These are phyloP conservation scores for Evernia prunastri DNA, from an alignment of 495 filamentous ascomycete species.

Conservation along the genomic window DNA sequence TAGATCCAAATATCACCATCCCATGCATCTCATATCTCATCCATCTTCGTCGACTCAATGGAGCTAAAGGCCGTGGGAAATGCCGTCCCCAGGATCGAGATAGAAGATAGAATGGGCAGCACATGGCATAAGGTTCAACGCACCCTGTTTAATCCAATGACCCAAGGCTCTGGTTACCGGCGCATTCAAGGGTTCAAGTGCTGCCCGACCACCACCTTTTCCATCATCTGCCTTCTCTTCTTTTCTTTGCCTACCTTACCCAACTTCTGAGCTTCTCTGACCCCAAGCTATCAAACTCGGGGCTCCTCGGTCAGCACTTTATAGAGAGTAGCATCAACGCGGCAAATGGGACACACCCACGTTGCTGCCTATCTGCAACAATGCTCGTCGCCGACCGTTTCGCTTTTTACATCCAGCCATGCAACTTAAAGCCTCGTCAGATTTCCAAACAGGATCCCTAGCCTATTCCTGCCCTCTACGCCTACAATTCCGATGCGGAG, in stretches of 20 bases:
- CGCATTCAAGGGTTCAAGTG: not conserved
- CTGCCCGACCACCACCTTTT: not conserved
- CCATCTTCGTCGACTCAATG: no score
- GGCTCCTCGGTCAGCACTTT: not conserved
- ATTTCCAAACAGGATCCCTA: not conserved
- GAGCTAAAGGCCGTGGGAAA: no score
- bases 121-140: conserved; percentile 3
- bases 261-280: not conserved
- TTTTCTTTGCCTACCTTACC: not conserved
- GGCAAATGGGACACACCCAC: not conserved
- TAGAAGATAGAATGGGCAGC: not conserved
- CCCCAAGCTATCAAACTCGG: no score
- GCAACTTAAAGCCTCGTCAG: not conserved
- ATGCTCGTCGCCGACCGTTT: not conserved
- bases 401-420: no score
- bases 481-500: not conserved
- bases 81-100: no score
- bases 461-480: not conserved
- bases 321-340: not conserved
- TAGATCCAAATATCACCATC: not conserved
- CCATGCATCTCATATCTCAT: not conserved
- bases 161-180: not conserved
- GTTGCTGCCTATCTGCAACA: not conserved
- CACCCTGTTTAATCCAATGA: not conserved
- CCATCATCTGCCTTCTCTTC: no score